Conservation (phyloP, 306 rosid species). For the Cicer arietinum region DNA sequence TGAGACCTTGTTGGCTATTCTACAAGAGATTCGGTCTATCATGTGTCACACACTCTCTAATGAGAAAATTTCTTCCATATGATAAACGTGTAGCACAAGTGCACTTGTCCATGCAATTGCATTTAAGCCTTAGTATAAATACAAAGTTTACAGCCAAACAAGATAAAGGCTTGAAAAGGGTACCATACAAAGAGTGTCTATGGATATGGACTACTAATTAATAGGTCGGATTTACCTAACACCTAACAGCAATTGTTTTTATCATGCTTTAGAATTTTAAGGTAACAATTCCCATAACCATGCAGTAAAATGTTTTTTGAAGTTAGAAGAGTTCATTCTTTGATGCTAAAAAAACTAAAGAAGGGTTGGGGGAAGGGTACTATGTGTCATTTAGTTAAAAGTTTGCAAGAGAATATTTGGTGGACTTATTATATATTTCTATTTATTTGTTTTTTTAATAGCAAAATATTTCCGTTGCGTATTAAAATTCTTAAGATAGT, state of each 20-base stretch:
- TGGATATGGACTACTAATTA: conserved; percentile 32
- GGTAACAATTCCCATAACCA: conserved; percentile 29
- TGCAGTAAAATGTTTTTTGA: neutral
- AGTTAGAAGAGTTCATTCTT: neutral
- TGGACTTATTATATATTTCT: neutral
- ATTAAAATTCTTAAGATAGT: no score
- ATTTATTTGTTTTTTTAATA: no score
- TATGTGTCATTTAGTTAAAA: neutral
- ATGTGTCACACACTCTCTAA: neutral
- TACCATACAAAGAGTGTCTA: conserved; percentile 26
- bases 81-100: conserved; percentile 45
- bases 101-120: conserved; percentile 53
- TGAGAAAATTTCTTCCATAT: conserved; percentile 40
- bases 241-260: conserved; percentile 30
- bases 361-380: neutral
- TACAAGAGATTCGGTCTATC: conserved; percentile 38
- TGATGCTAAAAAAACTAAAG: neutral
- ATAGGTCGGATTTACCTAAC: conserved; percentile 50
- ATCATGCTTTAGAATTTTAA: conserved; percentile 35
- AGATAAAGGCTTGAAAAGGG: neutral
- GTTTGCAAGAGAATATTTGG: neutral
- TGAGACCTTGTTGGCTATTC: conserved; percentile 2
- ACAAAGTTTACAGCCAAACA: conserved; percentile 35
- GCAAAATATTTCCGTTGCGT: no score
- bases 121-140: conserved; percentile 39